These are phyloP conservation scores for Ophiostoma ips DNA, from an alignment of 2,329 filamentous ascomycete species.

Conservation along the genomic window DNA sequence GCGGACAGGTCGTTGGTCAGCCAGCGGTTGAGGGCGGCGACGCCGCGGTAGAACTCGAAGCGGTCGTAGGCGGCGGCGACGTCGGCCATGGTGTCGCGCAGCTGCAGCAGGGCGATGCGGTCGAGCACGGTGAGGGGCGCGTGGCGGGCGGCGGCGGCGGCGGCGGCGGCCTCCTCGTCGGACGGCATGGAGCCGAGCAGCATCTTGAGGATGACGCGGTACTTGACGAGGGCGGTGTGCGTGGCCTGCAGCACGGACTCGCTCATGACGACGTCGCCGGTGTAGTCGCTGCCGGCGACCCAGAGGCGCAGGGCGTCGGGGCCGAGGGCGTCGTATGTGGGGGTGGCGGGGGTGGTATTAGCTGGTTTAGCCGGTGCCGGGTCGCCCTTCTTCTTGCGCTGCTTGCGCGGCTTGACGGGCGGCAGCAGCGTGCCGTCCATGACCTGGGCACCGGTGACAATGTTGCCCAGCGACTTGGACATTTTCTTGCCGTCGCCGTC, in stretches of 20 bases:
- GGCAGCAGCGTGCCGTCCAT: slow-evolving; percentile 72
- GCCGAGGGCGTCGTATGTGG: slow-evolving; percentile 56
- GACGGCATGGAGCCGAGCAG: slow-evolving; percentile 57
- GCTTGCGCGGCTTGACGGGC: slow-evolving; percentile 45
- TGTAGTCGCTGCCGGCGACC: slow-evolving; percentile 87
- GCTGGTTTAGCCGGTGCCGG: slow-evolving; percentile 12
- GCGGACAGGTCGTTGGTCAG: slow-evolving; percentile 72
- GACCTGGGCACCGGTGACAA: slow-evolving; percentile 66
- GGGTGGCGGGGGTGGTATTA: slow-evolving; percentile 10
- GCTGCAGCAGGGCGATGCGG: slow-evolving; percentile 62
- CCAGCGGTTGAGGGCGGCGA: slow-evolving; percentile 65
- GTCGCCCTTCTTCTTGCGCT: slow-evolving; percentile 24
- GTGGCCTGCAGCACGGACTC: slow-evolving; percentile 62
- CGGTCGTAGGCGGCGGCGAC: slow-evolving; percentile 52
- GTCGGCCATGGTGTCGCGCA: slow-evolving; percentile 49
- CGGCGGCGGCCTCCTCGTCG: slow-evolving; percentile 20
- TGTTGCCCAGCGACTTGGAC: slow-evolving; percentile 94
- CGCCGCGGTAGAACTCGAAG: slow-evolving; percentile 72
- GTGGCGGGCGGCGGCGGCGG: slow-evolving; percentile 28
- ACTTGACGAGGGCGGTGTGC: slow-evolving; percentile 68
- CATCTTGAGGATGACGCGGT: slow-evolving; percentile 82
- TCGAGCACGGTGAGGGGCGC: slow-evolving; percentile 47
- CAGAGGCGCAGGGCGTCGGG: slow-evolving; percentile 80
- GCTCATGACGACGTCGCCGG: slow-evolving; percentile 71
- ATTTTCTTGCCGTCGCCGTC: slow-evolving; percentile 90